Percentiles rank a stretch among this genome's conserved stretches.
These are phyloP conservation scores for Nematodospora valgi DNA, from an alignment of 805 yeast genomes.

Conservation along the genomic window DNA sequence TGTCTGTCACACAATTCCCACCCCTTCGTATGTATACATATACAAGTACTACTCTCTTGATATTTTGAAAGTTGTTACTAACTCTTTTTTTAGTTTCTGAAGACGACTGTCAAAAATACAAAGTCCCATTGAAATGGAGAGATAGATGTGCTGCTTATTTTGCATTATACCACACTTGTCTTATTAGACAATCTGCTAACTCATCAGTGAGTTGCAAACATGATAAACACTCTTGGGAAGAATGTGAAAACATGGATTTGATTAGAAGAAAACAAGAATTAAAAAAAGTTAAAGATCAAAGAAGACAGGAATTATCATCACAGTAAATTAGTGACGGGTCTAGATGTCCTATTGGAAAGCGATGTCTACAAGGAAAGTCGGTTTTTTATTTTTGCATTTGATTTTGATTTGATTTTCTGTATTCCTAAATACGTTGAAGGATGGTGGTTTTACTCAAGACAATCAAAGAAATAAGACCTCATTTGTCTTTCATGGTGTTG, in stretches of 20 bases:
- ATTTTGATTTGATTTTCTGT: no score
- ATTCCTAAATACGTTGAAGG: no score
- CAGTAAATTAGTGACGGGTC: background rate
- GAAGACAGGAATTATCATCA: slow-evolving; percentile 5
- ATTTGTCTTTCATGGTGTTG: no score
- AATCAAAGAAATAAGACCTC: no score
- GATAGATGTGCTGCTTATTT: slow-evolving; percentile 73
- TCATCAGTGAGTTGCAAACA: slow-evolving; percentile 57
- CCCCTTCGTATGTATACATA: slow-evolving; percentile 36
- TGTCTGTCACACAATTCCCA: slow-evolving; percentile 40
- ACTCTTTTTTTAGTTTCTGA: slow-evolving; percentile 51
- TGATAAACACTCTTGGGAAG: slow-evolving; percentile 81
- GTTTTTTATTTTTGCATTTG: no score
- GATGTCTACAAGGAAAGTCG: no score
- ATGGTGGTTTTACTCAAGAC: no score
- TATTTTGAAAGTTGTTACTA: slow-evolving; percentile 3
- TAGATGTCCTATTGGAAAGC: no score
- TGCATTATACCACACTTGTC: slow-evolving; percentile 43
- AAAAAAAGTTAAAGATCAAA: slow-evolving; percentile 39
- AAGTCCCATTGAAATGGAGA: slow-evolving; percentile 75
- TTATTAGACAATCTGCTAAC: slow-evolving; percentile 41
- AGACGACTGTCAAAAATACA: slow-evolving; percentile 77
- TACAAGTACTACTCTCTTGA: background rate
- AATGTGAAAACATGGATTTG: slow-evolving; percentile 80
- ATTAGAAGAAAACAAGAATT: slow-evolving; percentile 75